These are phyloP conservation scores for Fusarium sp. DNA, from an alignment of 2,329 filamentous ascomycete species.

Conservation along the genomic window DNA sequence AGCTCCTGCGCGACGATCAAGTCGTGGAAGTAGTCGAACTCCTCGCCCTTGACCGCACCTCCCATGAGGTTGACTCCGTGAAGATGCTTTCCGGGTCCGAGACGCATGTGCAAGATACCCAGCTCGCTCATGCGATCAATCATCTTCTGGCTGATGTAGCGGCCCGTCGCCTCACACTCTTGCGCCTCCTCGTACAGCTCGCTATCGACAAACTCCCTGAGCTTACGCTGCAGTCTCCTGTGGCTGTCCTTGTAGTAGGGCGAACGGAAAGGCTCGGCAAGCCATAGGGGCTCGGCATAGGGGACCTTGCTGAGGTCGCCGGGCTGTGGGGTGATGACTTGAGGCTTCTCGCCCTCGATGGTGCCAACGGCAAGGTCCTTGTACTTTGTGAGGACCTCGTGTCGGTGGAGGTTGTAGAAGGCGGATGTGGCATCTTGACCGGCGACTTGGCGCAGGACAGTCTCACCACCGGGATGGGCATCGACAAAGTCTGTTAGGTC, in stretches of 20 bases:
- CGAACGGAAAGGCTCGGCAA: constrained; percentile 79
- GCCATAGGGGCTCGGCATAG: constrained; percentile 88
- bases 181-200: constrained; percentile 80
- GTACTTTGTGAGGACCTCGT: constrained; percentile 90
- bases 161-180: constrained; percentile 79
- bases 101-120: constrained; percentile 82
- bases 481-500: constrained; percentile 87
- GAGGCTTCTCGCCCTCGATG: constrained; percentile 78
- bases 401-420: constrained; percentile 93
- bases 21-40: constrained; percentile 91
- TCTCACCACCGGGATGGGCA: constrained; percentile 84
- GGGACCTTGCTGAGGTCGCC: constrained; percentile 83
- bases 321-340: constrained; percentile 75
- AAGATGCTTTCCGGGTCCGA: constrained; percentile 86
- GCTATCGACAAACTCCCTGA: constrained; percentile 78
- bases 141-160: constrained; percentile 76
- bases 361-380: constrained; percentile 79
- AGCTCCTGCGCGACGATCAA: constrained; percentile 81
- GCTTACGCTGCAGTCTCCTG: constrained; percentile 72
- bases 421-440: constrained; percentile 83
- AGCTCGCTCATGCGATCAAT: constrained; percentile 82
- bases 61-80: constrained; percentile 76
- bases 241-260: constrained; percentile 87
- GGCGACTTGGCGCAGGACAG: constrained; percentile 83
- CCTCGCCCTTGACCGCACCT: constrained; percentile 78